Percentiles rank a stretch among this genome's conserved stretches.
Conservation (phyloP, 2,329 filamentous ascomycete genomes). For the Cladosporium halotolerans region DNA sequence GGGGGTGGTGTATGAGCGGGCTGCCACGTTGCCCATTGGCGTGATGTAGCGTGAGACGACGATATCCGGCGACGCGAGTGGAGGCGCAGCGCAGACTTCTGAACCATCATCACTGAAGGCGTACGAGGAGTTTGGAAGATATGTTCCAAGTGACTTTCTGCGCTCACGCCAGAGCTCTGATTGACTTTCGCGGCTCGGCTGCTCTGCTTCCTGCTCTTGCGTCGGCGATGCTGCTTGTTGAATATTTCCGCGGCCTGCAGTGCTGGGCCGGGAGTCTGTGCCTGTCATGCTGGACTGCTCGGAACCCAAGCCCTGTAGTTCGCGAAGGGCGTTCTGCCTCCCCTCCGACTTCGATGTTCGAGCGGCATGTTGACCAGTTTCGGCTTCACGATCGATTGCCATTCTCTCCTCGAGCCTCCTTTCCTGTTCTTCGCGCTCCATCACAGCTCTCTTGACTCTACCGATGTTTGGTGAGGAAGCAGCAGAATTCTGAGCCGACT, state of each 20-base stretch:
- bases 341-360: not conserved
- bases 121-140: not conserved
- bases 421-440: conserved; percentile 7
- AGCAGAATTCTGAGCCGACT: not conserved
- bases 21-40: conserved; percentile 17
- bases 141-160: conserved; percentile 18
- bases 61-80: conserved; percentile 23
- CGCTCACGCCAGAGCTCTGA: conserved; percentile 24
- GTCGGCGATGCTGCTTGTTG: not conserved
- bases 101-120: not conserved
- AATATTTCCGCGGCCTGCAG: not conserved
- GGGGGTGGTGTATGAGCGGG: conserved; percentile 14
- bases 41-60: conserved; percentile 31
- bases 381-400: not conserved
- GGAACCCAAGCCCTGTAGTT: conserved; percentile 12
- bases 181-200: conserved; percentile 20
- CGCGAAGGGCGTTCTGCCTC: conserved; percentile 5
- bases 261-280: conserved; percentile 5
- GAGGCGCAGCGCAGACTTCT: not conserved
- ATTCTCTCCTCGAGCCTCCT: not conserved
- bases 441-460: conserved; percentile 4
- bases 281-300: conserved; percentile 13
- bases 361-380: not conserved
- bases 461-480: conserved; percentile 1
- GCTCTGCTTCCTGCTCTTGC: not conserved